phyloP scores from a whole-genome alignment of 768 basidiomycete species.

The Tricholoma sp. region DNA sequence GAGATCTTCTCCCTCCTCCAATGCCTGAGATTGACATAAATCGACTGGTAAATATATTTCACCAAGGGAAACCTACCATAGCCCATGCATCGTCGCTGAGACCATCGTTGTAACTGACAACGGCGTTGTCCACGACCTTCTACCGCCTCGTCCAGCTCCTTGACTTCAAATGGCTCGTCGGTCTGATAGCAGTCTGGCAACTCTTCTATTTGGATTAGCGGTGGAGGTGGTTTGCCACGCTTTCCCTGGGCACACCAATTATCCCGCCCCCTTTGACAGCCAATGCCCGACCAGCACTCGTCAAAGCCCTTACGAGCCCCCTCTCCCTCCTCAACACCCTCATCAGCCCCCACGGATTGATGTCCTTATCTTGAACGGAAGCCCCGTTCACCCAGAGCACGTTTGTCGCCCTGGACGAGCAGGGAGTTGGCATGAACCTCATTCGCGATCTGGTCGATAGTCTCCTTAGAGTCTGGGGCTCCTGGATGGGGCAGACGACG shows the following conservation, averaged over 20 bases:
- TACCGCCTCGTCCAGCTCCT: constrained; percentile 54
- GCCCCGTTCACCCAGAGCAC: too few species aligned
- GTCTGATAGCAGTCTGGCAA: constrained; percentile 89
- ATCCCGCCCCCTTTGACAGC: too few species aligned
- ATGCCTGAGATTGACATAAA: constrained; percentile 38
- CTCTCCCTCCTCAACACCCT: too few species aligned
- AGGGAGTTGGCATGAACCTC: too few species aligned
- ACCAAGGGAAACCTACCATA: constrained; percentile 44
- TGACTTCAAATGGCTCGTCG: constrained; percentile 70
- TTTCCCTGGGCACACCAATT: constrained; percentile 71
- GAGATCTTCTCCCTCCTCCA: constrained; percentile 79
- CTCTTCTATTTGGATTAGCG: constrained; percentile 82
- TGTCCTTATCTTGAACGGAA: too few species aligned
- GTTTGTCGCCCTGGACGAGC: too few species aligned
- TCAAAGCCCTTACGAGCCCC: too few species aligned
- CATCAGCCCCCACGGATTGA: too few species aligned
- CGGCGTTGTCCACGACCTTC: constrained; percentile 85
- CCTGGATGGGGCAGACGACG: too few species aligned
- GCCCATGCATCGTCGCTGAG: constrained; percentile 93
- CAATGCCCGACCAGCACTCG: too few species aligned
- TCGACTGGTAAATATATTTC: constrained; percentile 1
- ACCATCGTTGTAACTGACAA: constrained; percentile 91
- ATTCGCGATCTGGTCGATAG: too few species aligned
- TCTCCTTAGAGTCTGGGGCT: too few species aligned
- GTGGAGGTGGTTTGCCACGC: constrained; percentile 69